Conservation (phyloP, 345 rosid genomes). For the Xanthoceras sorbifolium region DNA sequence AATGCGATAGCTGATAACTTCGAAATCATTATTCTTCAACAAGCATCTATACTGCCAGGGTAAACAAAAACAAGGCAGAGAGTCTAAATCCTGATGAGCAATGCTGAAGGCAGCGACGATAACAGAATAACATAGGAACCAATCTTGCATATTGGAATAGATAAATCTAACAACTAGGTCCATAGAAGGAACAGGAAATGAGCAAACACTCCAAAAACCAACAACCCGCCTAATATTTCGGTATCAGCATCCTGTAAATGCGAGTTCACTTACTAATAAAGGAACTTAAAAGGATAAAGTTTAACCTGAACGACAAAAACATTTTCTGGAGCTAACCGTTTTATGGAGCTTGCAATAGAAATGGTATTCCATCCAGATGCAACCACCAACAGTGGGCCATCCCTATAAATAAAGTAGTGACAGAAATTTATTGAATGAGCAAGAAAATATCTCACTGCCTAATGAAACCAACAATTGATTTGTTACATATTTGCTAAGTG, state of each 20-base stretch:
- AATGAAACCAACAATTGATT: not conserved
- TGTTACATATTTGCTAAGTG: not conserved
- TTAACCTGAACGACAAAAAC: conserved; percentile 91
- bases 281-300: conserved; percentile 6
- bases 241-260: not conserved
- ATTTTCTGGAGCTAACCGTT: conserved; percentile 66
- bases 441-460: not conserved
- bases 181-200: not conserved
- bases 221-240: not conserved
- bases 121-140: not conserved
- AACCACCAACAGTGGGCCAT: conserved; percentile 83
- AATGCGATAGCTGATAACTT: not conserved
- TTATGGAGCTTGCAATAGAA: conserved; percentile 74
- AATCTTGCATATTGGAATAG: not conserved
- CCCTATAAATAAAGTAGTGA: conserved; percentile 37
- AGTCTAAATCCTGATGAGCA: not conserved
- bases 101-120: not conserved
- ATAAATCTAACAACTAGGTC: not conserved
- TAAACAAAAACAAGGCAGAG: not conserved
- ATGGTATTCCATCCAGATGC: conserved; percentile 91
- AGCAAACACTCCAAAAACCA: not conserved
- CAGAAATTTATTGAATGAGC: not conserved
- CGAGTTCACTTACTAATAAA: not conserved
- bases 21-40: conserved; percentile 2
- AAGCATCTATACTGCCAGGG: not conserved